Conservation (phyloP, 352 stramenopile genomes). For the Globisporangium carolinianum region DNA sequence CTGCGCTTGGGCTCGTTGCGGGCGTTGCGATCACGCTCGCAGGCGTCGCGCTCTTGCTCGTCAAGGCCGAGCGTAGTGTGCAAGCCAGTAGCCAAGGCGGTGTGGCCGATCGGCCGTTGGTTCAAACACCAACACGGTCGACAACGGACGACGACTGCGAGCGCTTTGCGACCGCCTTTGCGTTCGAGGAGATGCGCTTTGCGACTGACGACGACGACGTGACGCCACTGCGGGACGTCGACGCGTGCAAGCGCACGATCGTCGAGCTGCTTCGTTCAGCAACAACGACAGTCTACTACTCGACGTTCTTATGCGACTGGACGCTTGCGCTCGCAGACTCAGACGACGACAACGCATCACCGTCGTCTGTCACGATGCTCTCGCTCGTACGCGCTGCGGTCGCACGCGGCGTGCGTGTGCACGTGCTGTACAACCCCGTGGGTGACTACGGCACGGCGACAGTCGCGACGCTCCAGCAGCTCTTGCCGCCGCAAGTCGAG, state of each 20-base stretch:
- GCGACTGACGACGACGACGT: constrained; percentile 24
- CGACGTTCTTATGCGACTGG: constrained; percentile 78
- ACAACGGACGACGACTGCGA: too few relatives aligned
- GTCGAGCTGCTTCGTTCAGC: constrained; percentile 49
- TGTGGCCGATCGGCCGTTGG: too few relatives aligned
- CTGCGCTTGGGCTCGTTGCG: constrained; percentile 39
- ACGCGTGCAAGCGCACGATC: constrained; percentile 56
- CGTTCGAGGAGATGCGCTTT: constrained; percentile 60
- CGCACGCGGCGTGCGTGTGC: constrained; percentile 50
- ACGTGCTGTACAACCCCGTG: constrained; percentile 70
- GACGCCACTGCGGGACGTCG: constrained; percentile 45
- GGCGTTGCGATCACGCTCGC: constrained; percentile 54
- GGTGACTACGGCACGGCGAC: constrained; percentile 68
- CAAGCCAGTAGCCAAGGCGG: not conserved
- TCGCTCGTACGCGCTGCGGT: constrained; percentile 52
- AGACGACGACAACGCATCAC: constrained; percentile 9
- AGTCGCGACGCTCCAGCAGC: constrained; percentile 31
- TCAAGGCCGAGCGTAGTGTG: constrained; percentile 32
- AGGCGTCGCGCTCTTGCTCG: constrained; percentile 53
- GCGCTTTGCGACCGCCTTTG: constrained; percentile 34
- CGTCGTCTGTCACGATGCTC: constrained; percentile 32
- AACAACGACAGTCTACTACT: constrained; percentile 12
- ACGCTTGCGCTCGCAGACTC: constrained; percentile 35
- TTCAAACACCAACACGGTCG: not conserved
- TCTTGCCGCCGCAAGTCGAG: constrained; percentile 39